Conservation (phyloP, 345 rosid species). For the Gossypium herbaceum region DNA sequence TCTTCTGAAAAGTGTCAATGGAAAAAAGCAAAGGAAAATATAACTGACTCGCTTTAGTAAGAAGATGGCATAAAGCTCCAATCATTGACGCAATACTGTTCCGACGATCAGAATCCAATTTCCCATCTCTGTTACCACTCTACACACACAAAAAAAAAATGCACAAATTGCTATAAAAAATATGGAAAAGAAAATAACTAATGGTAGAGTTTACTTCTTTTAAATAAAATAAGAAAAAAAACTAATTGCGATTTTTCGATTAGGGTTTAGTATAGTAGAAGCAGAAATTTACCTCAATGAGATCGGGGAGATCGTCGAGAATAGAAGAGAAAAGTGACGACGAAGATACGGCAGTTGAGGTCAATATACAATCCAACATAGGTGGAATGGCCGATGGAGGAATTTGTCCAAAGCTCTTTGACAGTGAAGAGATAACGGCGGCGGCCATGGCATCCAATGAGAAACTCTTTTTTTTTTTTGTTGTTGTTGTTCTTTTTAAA, state of each 20-base stretch:
- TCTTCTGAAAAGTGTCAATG: not conserved
- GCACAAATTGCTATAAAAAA: not conserved
- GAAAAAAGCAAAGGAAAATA: not conserved
- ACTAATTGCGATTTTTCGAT: no score
- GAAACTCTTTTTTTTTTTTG: not conserved
- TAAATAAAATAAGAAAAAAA: not conserved
- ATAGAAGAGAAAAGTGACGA: slow-evolving; percentile 56
- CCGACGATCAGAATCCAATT: slow-evolving; percentile 36
- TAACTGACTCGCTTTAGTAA: slow-evolving; percentile 54
- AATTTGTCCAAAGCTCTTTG: slow-evolving; percentile 53
- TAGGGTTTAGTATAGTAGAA: not conserved
- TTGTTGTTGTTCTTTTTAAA: no score
- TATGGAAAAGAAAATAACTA: not conserved
- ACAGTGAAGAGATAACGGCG: slow-evolving; percentile 49
- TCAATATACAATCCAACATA: slow-evolving; percentile 72
- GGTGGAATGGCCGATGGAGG: slow-evolving; percentile 72
- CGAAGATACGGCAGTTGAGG: slow-evolving; percentile 57
- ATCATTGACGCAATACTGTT: slow-evolving; percentile 48
- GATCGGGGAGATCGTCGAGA: slow-evolving; percentile 29
- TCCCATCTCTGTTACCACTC: slow-evolving; percentile 42
- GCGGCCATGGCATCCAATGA: slow-evolving; percentile 27
- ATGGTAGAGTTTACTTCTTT: not conserved
- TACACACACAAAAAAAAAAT: slow-evolving; percentile 13
- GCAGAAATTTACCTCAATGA: slow-evolving; percentile 13
- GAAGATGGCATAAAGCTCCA: slow-evolving; percentile 71